These are phyloP conservation scores for Verticillium nubilum DNA, from an alignment of 2,329 filamentous ascomycete species.

Conservation along the genomic window DNA sequence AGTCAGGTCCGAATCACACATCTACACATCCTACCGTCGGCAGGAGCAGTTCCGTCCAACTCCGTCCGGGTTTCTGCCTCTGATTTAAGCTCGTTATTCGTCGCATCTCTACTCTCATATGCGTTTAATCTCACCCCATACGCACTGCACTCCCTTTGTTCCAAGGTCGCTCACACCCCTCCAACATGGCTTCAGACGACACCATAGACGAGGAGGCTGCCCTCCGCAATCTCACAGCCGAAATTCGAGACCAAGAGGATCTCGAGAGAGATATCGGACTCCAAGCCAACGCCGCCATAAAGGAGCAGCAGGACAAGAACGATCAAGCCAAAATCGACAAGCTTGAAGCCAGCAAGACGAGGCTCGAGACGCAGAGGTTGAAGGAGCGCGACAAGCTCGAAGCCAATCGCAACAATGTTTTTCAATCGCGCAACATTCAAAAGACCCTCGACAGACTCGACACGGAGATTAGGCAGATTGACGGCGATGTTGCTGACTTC, in stretches of 20 bases:
- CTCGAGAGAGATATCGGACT: constrained; percentile 78
- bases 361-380: constrained; percentile 60
- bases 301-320: constrained; percentile 57
- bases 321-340: constrained; percentile 59
- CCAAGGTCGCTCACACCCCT: neutral
- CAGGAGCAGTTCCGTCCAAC: no score
- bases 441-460: neutral
- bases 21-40: no score
- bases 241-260: constrained; percentile 76
- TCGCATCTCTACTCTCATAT: no score
- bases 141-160: neutral
- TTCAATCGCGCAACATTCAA: constrained; percentile 52
- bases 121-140: no score
- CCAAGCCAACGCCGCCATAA: constrained; percentile 54
- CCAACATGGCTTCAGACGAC: neutral
- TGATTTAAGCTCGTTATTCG: no score
- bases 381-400: constrained; percentile 43
- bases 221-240: constrained; percentile 56
- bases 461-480: constrained; percentile 57
- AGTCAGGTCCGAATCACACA: neutral
- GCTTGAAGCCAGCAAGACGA: constrained; percentile 46
- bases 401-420: constrained; percentile 35
- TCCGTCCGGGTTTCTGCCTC: no score
- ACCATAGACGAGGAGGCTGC: constrained; percentile 52
- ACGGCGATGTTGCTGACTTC: constrained; percentile 74